phyloP scores from a whole-genome alignment of 176 grass and related monocot genomes.

The Urochloa ruziziensis region DNA sequence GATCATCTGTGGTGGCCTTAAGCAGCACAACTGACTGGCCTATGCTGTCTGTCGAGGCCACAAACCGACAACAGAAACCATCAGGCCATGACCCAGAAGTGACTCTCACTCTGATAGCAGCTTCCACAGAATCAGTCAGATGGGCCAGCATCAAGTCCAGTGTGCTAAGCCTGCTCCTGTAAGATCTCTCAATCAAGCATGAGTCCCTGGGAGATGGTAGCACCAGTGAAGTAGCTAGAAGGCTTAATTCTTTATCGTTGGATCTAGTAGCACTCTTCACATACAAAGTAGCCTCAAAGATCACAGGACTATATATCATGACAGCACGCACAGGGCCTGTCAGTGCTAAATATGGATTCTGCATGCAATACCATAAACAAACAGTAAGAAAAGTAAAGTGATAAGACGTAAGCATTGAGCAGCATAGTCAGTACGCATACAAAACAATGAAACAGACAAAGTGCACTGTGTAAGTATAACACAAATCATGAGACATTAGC shows the following conservation, averaged over 20 bases:
- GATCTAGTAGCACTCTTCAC: slow-evolving; percentile 4
- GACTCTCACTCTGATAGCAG: not conserved
- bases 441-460: not conserved
- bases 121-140: slow-evolving; percentile 15
- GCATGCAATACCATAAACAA: not conserved
- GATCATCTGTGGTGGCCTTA: not conserved
- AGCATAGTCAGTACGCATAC: not conserved
- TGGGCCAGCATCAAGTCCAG: slow-evolving; percentile 3
- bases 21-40: not conserved
- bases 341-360: slow-evolving; percentile 10
- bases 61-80: not conserved
- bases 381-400: not conserved
- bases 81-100: not conserved
- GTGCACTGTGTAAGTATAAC: not conserved
- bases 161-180: slow-evolving; percentile 14
- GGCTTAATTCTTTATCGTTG: slow-evolving; percentile 1
- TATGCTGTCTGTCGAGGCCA: not conserved
- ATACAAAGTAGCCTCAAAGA: slow-evolving; percentile 3
- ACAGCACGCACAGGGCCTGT: slow-evolving; percentile 21
- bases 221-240: not conserved
- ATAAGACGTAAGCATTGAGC: slow-evolving; percentile 15
- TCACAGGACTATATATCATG: not conserved
- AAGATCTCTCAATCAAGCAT: not conserved
- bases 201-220: not conserved
- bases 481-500: not conserved